These are phyloP conservation scores for Clonostachys rhizophaga DNA, from an alignment of 2,329 filamentous ascomycete species.

Conservation along the genomic window DNA sequence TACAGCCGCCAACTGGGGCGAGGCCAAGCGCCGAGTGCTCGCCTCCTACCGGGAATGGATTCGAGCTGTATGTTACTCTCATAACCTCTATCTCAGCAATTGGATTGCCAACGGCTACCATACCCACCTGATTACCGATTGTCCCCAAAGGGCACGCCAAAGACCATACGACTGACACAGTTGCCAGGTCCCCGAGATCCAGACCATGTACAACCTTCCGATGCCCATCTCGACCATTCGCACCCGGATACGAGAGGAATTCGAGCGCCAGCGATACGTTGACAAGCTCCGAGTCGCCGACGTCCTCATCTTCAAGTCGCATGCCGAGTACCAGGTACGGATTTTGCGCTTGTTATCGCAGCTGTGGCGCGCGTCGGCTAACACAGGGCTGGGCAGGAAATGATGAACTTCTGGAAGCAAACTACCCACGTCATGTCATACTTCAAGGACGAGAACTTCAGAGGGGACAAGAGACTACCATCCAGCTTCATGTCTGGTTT, in stretches of 20 bases:
- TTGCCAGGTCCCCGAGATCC: slow-evolving; percentile 85
- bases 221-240: slow-evolving; percentile 83
- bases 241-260: slow-evolving; percentile 93
- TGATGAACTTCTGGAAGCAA: slow-evolving; percentile 99
- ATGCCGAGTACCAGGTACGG: slow-evolving; percentile 87
- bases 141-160: background rate
- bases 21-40: slow-evolving; percentile 84
- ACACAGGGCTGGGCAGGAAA: slow-evolving; percentile 62
- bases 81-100: background rate
- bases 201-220: slow-evolving; percentile 93
- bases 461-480: slow-evolving; percentile 75
- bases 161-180: background rate
- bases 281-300: slow-evolving; percentile 86
- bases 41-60: slow-evolving; percentile 94
- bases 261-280: slow-evolving; percentile 91
- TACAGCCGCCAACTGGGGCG: slow-evolving; percentile 79
- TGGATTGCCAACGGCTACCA: background rate
- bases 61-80: slow-evolving; percentile 69
- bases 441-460: slow-evolving; percentile 78
- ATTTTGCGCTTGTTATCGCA: background rate
- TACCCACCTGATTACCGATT: background rate
- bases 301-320: slow-evolving; percentile 83
- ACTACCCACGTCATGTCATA: slow-evolving; percentile 93
- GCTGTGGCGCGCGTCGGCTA: no score
- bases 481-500: slow-evolving; percentile 92